These are phyloP conservation scores for Hypoxylon subgilvum DNA, from an alignment of 495 filamentous ascomycete species.

Conservation along the genomic window DNA sequence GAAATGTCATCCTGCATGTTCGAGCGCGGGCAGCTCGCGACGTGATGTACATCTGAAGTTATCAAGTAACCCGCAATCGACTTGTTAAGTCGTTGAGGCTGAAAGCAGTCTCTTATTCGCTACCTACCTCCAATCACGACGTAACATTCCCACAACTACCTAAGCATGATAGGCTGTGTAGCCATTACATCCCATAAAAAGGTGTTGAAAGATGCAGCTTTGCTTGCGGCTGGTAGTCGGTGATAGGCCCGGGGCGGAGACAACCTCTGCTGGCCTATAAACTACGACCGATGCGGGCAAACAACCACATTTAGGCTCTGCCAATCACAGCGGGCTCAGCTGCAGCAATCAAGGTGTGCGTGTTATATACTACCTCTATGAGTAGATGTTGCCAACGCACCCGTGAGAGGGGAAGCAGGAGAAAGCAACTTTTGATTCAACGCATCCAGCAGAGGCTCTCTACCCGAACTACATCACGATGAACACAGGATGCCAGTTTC, in stretches of 20 bases:
- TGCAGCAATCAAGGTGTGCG: slow-evolving; percentile 2
- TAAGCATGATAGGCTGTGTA: slow-evolving; percentile 7
- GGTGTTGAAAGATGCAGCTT: background rate
- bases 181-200: slow-evolving; percentile 8
- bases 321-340: background rate
- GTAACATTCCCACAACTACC: slow-evolving; percentile 2
- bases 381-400: slow-evolving; percentile 2
- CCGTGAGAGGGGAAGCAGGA: background rate
- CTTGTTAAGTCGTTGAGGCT: slow-evolving; percentile 17
- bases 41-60: background rate
- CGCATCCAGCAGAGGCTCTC: background rate
- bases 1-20: too few relatives aligned
- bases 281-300: background rate
- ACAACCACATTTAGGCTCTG: background rate
- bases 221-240: background rate
- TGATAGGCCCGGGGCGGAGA: background rate
- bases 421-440: background rate
- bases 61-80: too few relatives aligned
- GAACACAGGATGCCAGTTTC: too few relatives aligned
- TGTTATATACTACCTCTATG: background rate
- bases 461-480: background rate
- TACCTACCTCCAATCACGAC: slow-evolving; percentile 1
- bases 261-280: background rate
- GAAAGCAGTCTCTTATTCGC: slow-evolving; percentile 5
- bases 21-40: too few relatives aligned